Evolutionary conservation across 345 rosid genomes (phyloP).

Genomic region (Eucalyptus erythrocorys): DNA sequence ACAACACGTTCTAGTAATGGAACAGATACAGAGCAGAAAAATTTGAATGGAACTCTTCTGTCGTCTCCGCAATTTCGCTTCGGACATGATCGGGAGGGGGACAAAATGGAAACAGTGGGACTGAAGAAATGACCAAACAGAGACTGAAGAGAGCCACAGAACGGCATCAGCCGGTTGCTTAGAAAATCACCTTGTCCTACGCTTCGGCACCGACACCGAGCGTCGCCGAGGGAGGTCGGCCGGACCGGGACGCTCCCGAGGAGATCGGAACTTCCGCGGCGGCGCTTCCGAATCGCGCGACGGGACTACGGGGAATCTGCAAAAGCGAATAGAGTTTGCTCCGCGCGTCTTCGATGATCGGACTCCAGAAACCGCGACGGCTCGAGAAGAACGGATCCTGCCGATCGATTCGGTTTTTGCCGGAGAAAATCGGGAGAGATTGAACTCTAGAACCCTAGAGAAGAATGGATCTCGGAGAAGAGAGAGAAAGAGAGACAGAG

Average conservation of each 20-base stretch:
- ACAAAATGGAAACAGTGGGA: not conserved
- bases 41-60: not conserved
- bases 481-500: not conserved
- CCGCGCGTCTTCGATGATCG: not conserved
- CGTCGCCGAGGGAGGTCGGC: not conserved
- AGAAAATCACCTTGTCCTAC: not conserved
- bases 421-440: not conserved
- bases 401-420: not conserved
- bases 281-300: not conserved
- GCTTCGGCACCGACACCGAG: not conserved
- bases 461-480: not conserved
- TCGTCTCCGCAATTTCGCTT: not conserved
- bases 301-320: not conserved
- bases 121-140: not conserved
- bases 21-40: not conserved
- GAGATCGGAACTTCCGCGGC: not conserved
- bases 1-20: not conserved
- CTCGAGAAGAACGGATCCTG: not conserved
- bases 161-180: not conserved
- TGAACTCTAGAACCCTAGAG: not conserved
- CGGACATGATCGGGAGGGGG: not conserved
- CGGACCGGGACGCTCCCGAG: not conserved
- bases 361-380: not conserved
- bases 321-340: not conserved
- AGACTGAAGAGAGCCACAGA: not conserved